These are phyloP conservation scores for Postia placenta DNA, from an alignment of 768 basidiomycete genomes.

Conservation along the genomic window DNA sequence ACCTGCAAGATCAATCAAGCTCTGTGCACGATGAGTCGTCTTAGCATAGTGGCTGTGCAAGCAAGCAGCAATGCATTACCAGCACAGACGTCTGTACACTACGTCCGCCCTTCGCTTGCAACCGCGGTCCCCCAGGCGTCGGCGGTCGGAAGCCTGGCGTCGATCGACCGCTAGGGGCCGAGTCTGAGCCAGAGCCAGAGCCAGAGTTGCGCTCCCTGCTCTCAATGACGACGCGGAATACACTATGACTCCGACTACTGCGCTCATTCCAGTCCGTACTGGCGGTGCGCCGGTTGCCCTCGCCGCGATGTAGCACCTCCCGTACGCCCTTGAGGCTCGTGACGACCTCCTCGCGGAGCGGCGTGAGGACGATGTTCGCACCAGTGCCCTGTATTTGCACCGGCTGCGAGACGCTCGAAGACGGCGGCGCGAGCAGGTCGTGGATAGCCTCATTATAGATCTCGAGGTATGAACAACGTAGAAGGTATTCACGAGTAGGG, in stretches of 20 bases:
- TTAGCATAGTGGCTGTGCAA: too few species aligned
- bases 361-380: slow-evolving; percentile 59
- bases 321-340: slow-evolving; percentile 82
- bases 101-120: slow-evolving; percentile 74
- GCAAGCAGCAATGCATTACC: too few species aligned
- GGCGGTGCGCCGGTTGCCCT: slow-evolving; percentile 83
- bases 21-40: too few species aligned
- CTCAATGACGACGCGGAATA: slow-evolving; percentile 90
- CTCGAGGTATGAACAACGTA: slow-evolving; percentile 93
- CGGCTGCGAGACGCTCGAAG: slow-evolving; percentile 42
- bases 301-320: slow-evolving; percentile 80
- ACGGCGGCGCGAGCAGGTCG: slow-evolving; percentile 76
- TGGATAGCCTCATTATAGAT: slow-evolving; percentile 93
- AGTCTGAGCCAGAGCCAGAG: slow-evolving; percentile 42
- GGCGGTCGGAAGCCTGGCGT: slow-evolving; percentile 49
- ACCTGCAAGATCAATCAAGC: slow-evolving; percentile 92
- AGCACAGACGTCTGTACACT: slow-evolving; percentile 75
- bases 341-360: slow-evolving; percentile 90
- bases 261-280: slow-evolving; percentile 99
- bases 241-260: slow-evolving; percentile 90
- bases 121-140: slow-evolving; percentile 53
- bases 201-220: slow-evolving; percentile 59
- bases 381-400: slow-evolving; percentile 70
- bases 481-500: slow-evolving; percentile 81
- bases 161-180: slow-evolving; percentile 36